phyloP scores from a whole-genome alignment of 106 monocot genomes.

The Agapanthus africanus region DNA sequence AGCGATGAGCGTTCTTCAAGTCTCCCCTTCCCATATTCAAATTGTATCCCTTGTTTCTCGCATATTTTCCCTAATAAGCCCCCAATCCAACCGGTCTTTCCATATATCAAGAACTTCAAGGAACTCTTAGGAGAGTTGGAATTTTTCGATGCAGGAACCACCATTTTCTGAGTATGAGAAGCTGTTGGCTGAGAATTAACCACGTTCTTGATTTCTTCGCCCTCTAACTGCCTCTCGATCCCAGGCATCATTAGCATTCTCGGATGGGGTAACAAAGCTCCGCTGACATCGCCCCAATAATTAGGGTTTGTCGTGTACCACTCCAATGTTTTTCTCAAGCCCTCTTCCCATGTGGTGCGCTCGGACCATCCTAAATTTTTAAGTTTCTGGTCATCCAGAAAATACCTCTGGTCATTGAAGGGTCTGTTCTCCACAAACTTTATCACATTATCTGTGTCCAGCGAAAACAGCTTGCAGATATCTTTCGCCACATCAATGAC shows the following conservation, averaged over 20 bases:
- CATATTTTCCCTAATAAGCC: slow-evolving; percentile 28
- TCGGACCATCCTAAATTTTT: slow-evolving; percentile 33
- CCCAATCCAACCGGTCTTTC: slow-evolving; percentile 29
- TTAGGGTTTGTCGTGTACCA: slow-evolving; percentile 28
- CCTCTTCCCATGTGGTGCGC: slow-evolving; percentile 24
- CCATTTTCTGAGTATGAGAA: slow-evolving; percentile 15
- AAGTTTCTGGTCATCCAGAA: slow-evolving; percentile 30
- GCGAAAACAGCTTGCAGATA: slow-evolving; percentile 29
- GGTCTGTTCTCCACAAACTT: slow-evolving; percentile 30
- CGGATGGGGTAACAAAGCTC: slow-evolving; percentile 27
- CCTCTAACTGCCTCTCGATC: slow-evolving; percentile 19
- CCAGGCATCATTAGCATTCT: slow-evolving; percentile 31
- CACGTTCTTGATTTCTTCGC: slow-evolving; percentile 6
- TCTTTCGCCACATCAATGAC: slow-evolving; percentile 35
- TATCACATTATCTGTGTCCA: slow-evolving; percentile 12
- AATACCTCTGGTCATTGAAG: slow-evolving; percentile 32
- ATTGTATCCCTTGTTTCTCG: slow-evolving; percentile 21
- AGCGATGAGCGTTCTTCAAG: slow-evolving; percentile 20
- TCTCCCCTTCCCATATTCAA: slow-evolving; percentile 26
- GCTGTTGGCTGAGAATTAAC: background rate
- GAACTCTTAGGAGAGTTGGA: background rate
- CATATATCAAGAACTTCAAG: slow-evolving; percentile 31
- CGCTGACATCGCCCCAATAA: slow-evolving; percentile 30
- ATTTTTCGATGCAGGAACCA: slow-evolving; percentile 5
- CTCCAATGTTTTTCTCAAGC: slow-evolving; percentile 22